These are phyloP conservation scores for Candida freyschussii DNA, from an alignment of 1,139 yeast genomes.

Conservation along the genomic window DNA sequence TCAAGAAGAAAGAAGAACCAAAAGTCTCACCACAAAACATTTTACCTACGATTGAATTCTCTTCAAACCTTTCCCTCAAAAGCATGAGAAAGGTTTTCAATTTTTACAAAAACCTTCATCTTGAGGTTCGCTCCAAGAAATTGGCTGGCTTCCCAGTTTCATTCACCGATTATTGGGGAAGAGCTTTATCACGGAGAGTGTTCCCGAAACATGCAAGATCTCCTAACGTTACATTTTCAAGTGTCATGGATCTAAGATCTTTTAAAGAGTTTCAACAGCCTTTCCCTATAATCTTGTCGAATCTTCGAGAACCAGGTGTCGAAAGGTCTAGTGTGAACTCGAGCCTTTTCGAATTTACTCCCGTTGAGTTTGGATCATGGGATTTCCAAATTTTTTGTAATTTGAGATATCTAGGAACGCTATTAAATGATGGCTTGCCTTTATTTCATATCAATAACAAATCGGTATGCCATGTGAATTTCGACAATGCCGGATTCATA, in stretches of 20 bases:
- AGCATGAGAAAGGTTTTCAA: constrained; percentile 34
- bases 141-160: constrained; percentile 51
- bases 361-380: constrained; percentile 72
- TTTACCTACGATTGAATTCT: constrained; percentile 19
- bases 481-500: constrained; percentile 70
- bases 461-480: constrained; percentile 46
- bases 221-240: constrained; percentile 37
- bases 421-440: constrained; percentile 34
- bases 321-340: constrained; percentile 26
- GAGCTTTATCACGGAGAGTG: constrained; percentile 48
- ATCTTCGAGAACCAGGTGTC: constrained; percentile 33
- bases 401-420: constrained; percentile 50
- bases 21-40: constrained; percentile 15
- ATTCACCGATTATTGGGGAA: constrained; percentile 65
- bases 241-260: constrained; percentile 27
- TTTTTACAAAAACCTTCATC: constrained; percentile 48
- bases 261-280: constrained; percentile 37
- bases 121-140: constrained; percentile 47
- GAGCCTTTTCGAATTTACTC: constrained; percentile 49
- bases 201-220: constrained; percentile 36
- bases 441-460: constrained; percentile 22
- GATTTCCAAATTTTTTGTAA: constrained; percentile 52
- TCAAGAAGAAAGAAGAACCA: constrained; percentile 21
- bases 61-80: constrained; percentile 24
- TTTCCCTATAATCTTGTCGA: constrained; percentile 38